Percentiles rank a stretch among this genome's conserved stretches.
These are phyloP conservation scores for Geotrichum siamense DNA, from an alignment of 1,139 yeast genomes.

Conservation along the genomic window DNA sequence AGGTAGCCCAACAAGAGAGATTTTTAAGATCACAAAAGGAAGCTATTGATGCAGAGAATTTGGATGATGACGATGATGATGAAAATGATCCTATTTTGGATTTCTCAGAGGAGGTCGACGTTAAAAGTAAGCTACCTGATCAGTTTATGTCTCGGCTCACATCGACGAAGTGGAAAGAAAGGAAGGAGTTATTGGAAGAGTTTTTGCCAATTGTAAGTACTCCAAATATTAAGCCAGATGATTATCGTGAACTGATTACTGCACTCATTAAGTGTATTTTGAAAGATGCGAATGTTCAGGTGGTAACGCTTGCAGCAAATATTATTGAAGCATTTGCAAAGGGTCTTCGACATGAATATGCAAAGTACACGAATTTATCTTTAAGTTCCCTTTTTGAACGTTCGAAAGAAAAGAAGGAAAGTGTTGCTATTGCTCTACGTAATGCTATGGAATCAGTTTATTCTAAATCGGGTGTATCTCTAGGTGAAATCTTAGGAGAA, in stretches of 20 bases:
- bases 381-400: slow-evolving; percentile 67
- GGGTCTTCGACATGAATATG: slow-evolving; percentile 55
- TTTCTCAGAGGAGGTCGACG: slow-evolving; percentile 50
- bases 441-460: slow-evolving; percentile 62
- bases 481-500: slow-evolving; percentile 56
- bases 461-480: slow-evolving; percentile 21
- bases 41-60: slow-evolving; percentile 30
- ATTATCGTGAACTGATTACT: slow-evolving; percentile 56
- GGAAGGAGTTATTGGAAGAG: slow-evolving; percentile 79
- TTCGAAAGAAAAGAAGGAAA: slow-evolving; percentile 78
- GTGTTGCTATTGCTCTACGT: slow-evolving; percentile 64
- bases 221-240: slow-evolving; percentile 49
- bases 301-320: slow-evolving; percentile 73
- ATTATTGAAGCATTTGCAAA: slow-evolving; percentile 56
- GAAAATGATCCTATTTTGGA: slow-evolving; percentile 39
- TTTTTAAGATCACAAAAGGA: slow-evolving; percentile 47
- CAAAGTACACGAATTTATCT: slow-evolving; percentile 48
- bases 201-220: slow-evolving; percentile 46
- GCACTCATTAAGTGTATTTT: slow-evolving; percentile 58
- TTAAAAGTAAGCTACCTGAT: slow-evolving; percentile 57
- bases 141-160: slow-evolving; percentile 50
- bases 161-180: slow-evolving; percentile 81
- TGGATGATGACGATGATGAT: slow-evolving; percentile 23
- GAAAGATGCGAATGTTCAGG: slow-evolving; percentile 86
- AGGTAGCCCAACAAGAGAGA: slow-evolving; percentile 49